Evolutionary conservation across 2,329 filamentous ascomycete species (phyloP), one percentile per base, ranked within the genome.

Genomic region (Trichophyton schoenleinii): DNA sequence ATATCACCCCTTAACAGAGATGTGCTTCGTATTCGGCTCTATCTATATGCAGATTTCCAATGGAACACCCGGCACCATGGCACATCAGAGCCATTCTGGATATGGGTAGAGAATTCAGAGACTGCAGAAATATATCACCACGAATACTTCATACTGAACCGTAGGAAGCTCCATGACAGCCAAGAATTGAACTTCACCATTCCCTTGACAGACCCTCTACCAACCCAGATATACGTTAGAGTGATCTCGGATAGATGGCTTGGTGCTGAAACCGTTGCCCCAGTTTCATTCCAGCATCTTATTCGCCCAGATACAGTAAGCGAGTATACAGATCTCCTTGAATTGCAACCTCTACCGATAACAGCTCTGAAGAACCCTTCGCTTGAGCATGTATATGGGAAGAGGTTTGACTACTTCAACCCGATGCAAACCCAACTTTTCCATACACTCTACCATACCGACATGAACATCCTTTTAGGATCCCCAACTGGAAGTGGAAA

Each of bases 371-470:
- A 96, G 70, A 96, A 97, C 65, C 85, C 89, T 0, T 79, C 85
- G 0, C 75, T 99, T 0, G 92, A 99, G 71, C 89, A 94, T 63
- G 82, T 99, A 0, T 99, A 99, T 69, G 85, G 81, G 0, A 80
- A 92, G 71, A 84, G 91, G 36, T 99, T 99, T 73, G 87, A 94
- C 66, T 99, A 87, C 74, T 99, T 99, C 80, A 99, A 99, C 70
- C 94, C 94, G 0, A 97, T 99, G 95, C 94, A 99, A 74, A 97
- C 94, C 0, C 94, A 99, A 70, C 90, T 99, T 59, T 99, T 99
- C 75, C 94, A 99, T 70, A 92, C 90, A 13, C 82, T 99, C 38
- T 99, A 99, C 67, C 87, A 97, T 71, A 96, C 94, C 0, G 75
- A 88, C 6, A 87, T 89, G 53, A 99, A 99, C 70, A 91, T 99